These are phyloP conservation scores for Neopestalotiopsis rosae DNA, from an alignment of 2,329 filamentous ascomycete genomes.

Conservation along the genomic window DNA sequence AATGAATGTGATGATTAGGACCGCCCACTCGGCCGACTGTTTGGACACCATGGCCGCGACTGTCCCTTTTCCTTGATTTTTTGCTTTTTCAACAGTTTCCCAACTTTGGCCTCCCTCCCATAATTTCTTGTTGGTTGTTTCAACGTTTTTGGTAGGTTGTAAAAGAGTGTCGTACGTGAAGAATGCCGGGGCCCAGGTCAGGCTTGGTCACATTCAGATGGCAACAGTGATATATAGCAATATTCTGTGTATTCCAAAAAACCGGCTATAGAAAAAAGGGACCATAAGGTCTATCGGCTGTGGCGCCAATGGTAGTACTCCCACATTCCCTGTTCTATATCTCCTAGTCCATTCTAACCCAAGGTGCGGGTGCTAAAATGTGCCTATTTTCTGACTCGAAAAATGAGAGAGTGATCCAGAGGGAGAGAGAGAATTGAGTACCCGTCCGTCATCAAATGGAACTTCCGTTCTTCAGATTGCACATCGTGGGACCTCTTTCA, in stretches of 20 bases:
- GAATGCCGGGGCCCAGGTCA: not conserved
- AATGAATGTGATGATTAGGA: slow-evolving; percentile 15
- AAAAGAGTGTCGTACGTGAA: not conserved
- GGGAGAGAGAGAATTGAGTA: not conserved
- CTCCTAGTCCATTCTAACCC: not conserved
- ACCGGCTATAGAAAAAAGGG: not conserved
- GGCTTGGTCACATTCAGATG: not conserved
- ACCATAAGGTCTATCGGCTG: not conserved
- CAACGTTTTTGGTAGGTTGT: not conserved
- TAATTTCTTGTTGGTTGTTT: not conserved
- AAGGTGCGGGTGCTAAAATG: not conserved
- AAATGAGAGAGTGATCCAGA: too few relatives aligned
- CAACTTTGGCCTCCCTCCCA: not conserved
- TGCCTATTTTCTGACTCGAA: slow-evolving; percentile 1
- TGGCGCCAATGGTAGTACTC: not conserved
- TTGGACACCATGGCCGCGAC: slow-evolving; percentile 11
- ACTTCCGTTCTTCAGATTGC: not conserved
- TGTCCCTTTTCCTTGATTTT: not conserved
- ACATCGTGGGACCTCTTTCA: not conserved
- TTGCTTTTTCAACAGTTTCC: too few relatives aligned
- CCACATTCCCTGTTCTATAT: not conserved
- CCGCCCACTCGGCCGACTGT: slow-evolving; percentile 14
- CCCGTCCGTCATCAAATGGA: not conserved
- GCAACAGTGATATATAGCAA: not conserved
- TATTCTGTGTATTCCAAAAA: not conserved